phyloP scores from a whole-genome alignment of 768 basidiomycete genomes.

The Pilatotrama ljubarskyi region DNA sequence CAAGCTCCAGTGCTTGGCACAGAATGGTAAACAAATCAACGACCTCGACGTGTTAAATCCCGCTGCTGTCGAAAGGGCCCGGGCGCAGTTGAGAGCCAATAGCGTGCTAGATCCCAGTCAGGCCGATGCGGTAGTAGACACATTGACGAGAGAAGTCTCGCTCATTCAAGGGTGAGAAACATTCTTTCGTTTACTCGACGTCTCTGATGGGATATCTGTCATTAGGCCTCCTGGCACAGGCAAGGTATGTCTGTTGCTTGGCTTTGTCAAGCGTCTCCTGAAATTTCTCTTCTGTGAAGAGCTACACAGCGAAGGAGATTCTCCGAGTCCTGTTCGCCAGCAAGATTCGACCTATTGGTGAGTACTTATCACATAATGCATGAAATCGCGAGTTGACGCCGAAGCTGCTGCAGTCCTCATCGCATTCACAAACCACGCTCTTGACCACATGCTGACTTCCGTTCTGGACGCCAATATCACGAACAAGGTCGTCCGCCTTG shows the following conservation, averaged over 20 bases:
- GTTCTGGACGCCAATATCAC: slow-evolving; percentile 70
- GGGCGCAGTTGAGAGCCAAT: slow-evolving; percentile 39
- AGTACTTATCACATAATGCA: background rate
- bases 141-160: slow-evolving; percentile 57
- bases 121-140: slow-evolving; percentile 64
- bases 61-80: slow-evolving; percentile 41
- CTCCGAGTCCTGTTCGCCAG: slow-evolving; percentile 62
- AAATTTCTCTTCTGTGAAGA: slow-evolving; percentile 37
- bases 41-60: slow-evolving; percentile 43
- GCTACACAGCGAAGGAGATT: slow-evolving; percentile 68
- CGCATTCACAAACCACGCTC: slow-evolving; percentile 77
- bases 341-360: slow-evolving; percentile 34
- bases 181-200: no score
- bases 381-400: no score
- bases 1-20: slow-evolving; percentile 53
- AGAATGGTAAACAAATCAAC: slow-evolving; percentile 41
- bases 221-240: slow-evolving; percentile 76
- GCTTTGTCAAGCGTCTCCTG: background rate
- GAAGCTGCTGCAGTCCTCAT: slow-evolving; percentile 44
- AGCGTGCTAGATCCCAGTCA: slow-evolving; percentile 73
- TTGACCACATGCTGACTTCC: slow-evolving; percentile 69
- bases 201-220: background rate
- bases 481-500: slow-evolving; percentile 62
- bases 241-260: slow-evolving; percentile 49
- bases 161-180: slow-evolving; percentile 68